Evolutionary conservation across 495 filamentous ascomycete genomes (phyloP), one percentile per base, ranked within the genome.

Genomic region (Aspergillus carlsbadensis): DNA sequence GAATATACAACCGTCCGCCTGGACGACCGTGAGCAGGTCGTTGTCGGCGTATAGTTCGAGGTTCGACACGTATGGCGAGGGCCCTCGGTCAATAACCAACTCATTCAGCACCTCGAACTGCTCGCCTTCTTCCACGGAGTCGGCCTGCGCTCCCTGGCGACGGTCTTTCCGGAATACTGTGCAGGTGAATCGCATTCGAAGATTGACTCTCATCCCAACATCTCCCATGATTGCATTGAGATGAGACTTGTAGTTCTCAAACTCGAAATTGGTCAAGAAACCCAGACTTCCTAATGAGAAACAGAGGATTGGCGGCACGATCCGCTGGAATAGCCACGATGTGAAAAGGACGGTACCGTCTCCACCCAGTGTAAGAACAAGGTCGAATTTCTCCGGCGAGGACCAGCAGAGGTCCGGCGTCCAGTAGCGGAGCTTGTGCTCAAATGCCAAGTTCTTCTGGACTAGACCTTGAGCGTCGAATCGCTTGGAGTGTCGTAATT

Each of bases 111-210:
- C 92, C 68, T 96, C 92, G 57, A 95, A 96, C 62, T 93, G 90
- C 71, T 96, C 91, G 21, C 83, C 83, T 63, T 89, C 86, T 58
- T 87, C 82, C 54, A 89, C 78, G 6, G 86, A 81, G 13, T 66
- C 72, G 1, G 59, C 66, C 35, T 70, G 74, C 5, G 76, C 76
- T 1, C 72, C 69, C 57, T 77, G 75, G 56, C 73, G 76, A 17
- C 71, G 65, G 51, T 77, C 71, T 50, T 76, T 74, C 22, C 91
- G 86, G 75, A 88, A 96, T 20, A 96, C 89, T 6, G 92, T 96
- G 72, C 93, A 96, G 33, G 93, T 97, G 73, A 98, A 98, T 52
- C 94, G 88, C 91, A 98, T 93, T 59, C 94, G 91, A 62, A 98
- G 76, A 66, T 94, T 96, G 49, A 98, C 91, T 35, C 91, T 84